Evolutionary conservation across 441 rosid species (phyloP).

Genomic region (Corymbia calophylla): DNA sequence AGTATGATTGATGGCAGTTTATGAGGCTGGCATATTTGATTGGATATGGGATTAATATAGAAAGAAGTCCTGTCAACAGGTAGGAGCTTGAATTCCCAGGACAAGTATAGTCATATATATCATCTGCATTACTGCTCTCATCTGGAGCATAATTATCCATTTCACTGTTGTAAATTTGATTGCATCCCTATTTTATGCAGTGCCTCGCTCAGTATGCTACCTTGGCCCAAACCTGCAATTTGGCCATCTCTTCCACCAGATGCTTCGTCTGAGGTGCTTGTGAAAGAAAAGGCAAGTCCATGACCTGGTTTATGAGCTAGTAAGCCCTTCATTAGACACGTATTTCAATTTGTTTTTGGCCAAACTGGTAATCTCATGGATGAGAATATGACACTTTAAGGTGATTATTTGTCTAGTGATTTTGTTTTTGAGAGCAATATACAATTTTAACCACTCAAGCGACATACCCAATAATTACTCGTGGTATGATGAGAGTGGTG

Average conservation of each 20-base stretch:
- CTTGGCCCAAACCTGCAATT: slow-evolving; percentile 96
- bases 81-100: slow-evolving; percentile 15
- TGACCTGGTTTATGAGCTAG: not conserved
- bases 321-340: not conserved
- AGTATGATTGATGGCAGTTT: slow-evolving; percentile 47
- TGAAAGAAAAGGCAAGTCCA: slow-evolving; percentile 83
- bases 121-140: not conserved
- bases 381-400: not conserved
- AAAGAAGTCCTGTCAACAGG: slow-evolving; percentile 98
- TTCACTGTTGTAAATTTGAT: not conserved
- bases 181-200: slow-evolving; percentile 39
- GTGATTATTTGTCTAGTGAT: not conserved
- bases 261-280: slow-evolving; percentile 82
- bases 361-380: not conserved
- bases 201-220: slow-evolving; percentile 97
- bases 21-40: slow-evolving; percentile 93
- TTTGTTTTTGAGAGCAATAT: not conserved
- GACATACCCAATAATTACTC: not conserved
- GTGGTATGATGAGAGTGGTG: not conserved
- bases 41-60: slow-evolving; percentile 88
- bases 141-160: not conserved
- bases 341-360: not conserved
- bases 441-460: not conserved
- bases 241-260: slow-evolving; percentile 94
- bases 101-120: not conserved